phyloP scores from a whole-genome alignment of 2,329 filamentous ascomycete species.

The Fusarium kyushuense region DNA sequence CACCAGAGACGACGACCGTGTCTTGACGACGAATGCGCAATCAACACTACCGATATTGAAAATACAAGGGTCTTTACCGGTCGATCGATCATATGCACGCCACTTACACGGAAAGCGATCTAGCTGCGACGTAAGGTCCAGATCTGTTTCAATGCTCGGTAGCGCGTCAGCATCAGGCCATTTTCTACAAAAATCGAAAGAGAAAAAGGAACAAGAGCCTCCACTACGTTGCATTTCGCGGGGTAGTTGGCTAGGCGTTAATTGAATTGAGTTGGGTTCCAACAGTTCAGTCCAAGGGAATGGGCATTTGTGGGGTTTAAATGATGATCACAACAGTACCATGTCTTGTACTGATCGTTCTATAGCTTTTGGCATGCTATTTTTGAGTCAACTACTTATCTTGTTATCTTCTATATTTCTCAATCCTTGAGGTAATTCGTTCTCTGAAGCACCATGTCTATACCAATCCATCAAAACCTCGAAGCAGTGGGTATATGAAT shows the following conservation, averaged over 20 bases:
- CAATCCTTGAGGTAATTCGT: neutral
- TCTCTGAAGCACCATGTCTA: neutral
- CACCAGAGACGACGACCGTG: neutral
- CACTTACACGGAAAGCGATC: neutral
- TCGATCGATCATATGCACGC: neutral
- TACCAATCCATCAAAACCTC: neutral
- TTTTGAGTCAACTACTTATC: neutral
- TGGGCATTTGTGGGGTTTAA: conserved; percentile 15
- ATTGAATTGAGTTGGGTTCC: conserved; percentile 11
- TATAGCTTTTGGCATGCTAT: neutral
- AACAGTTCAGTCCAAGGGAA: conserved; percentile 6
- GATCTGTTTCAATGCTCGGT: conserved; percentile 5
- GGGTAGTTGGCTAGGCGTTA: conserved; percentile 31
- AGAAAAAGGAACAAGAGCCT: conserved; percentile 7
- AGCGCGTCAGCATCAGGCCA: conserved; percentile 45
- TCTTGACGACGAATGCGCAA: neutral
- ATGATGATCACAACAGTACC: neutral
- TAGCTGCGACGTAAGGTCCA: conserved; percentile 18
- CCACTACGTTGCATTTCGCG: conserved; percentile 47
- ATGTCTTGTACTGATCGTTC: neutral
- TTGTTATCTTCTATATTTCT: neutral
- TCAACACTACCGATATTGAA: neutral
- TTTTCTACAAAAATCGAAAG: conserved; percentile 30
- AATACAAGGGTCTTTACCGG: neutral
- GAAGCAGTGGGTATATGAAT: conserved; percentile 54